Base-by-base conservation (phyloP, 257 asterid genomes). In the Solanum pinnatisectum region DNA sequence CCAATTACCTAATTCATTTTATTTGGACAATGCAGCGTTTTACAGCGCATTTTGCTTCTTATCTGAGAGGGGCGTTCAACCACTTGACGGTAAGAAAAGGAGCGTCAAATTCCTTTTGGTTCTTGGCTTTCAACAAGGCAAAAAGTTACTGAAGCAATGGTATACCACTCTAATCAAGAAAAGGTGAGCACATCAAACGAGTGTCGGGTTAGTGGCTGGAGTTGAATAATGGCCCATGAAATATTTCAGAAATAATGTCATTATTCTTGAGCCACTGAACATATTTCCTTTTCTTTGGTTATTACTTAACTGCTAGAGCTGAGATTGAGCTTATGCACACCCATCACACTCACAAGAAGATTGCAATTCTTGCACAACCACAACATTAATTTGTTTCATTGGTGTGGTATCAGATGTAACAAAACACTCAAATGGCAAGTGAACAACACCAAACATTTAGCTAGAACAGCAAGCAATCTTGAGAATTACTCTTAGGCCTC, bases 181-280 rank as follows among this genome's bases (percentile, higher is more conserved):
- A 56, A 56, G 65, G 33, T 14, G 40, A 81, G 68, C 40, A 81
- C 30, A 81, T 79, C 67, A 74, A 74, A 36, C 63, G 1, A 46
- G 68, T 81, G n/a, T 81, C 42, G 1, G 85, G 30, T 81, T 81
- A 30, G 23, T 39, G 85, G 85, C 85, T 46, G 37, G 20, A 81
- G 3, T 46, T 81, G 42, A 81, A 81, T 81, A 30, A 3, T 81
- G 85, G 85, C 85, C 85, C 85, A 81, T 81, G 68, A 30, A 49
- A 46, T 9, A 27, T 73, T 81, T 30, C 85, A 46, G 10, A 81
- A 81, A 81, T 18, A 49, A 46, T 46, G 85, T 49, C 30, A 32
- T 30, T 6, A 81, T 14, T 27, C 42, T 25, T 81, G 27, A 30
- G 40, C 85, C 85, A 81, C 42, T 81, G 42, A 81, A 44, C 39